Conservation (phyloP, 495 filamentous ascomycete species). For the Aspergillus ostianus region DNA sequence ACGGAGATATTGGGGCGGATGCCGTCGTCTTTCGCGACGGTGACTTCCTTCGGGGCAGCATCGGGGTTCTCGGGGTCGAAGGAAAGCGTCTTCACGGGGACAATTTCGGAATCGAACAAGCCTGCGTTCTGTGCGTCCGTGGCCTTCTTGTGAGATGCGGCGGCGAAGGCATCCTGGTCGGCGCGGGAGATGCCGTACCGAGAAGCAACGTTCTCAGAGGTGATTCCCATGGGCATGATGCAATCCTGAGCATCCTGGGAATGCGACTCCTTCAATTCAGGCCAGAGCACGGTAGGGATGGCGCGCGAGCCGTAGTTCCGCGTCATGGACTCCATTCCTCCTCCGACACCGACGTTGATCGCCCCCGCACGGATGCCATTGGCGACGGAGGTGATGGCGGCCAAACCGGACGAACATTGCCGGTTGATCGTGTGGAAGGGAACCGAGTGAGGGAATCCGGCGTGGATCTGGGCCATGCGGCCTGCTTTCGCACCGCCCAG, state of each 20-base stretch:
- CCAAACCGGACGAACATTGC: slow-evolving; percentile 76
- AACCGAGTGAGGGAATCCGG: slow-evolving; percentile 70
- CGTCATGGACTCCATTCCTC: slow-evolving; percentile 94
- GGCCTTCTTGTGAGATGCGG: slow-evolving; percentile 68
- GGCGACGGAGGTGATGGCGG: slow-evolving; percentile 68
- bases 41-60: slow-evolving; percentile 57
- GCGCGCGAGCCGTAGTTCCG: slow-evolving; percentile 79
- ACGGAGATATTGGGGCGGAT: slow-evolving; percentile 64
- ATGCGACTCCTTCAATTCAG: slow-evolving; percentile 59
- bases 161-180: slow-evolving; percentile 84
- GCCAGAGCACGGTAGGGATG: slow-evolving; percentile 80
- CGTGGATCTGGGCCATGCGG: slow-evolving; percentile 84
- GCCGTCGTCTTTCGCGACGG: slow-evolving; percentile 75
- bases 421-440: slow-evolving; percentile 84
- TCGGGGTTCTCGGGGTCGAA: slow-evolving; percentile 58
- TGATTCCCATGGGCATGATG: slow-evolving; percentile 91
- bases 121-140: slow-evolving; percentile 65
- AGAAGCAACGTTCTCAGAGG: slow-evolving; percentile 84
- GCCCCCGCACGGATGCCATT: slow-evolving; percentile 68
- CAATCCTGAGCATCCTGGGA: slow-evolving; percentile 76
- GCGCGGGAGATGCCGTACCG: slow-evolving; percentile 69
- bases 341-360: slow-evolving; percentile 78
- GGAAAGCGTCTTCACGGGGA: slow-evolving; percentile 64
- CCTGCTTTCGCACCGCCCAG: slow-evolving; percentile 89
- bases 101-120: slow-evolving; percentile 73